phyloP scores from a whole-genome alignment of 2,329 filamentous ascomycete genomes.

The Aspergillus texensis region DNA sequence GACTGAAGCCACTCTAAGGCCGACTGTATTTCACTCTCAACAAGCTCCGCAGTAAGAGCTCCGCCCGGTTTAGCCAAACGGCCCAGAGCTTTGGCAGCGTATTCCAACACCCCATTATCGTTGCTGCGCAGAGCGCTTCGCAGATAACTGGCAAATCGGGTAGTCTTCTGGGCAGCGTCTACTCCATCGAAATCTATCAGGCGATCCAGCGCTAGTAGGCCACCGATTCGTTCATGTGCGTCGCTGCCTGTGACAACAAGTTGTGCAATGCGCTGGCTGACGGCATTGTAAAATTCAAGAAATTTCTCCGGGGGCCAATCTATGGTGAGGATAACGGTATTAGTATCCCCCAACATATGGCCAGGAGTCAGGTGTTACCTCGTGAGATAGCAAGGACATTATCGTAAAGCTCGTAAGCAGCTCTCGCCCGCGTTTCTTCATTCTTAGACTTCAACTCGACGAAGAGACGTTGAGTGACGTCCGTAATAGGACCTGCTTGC shows the following conservation, averaged over 20 bases:
- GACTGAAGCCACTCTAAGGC: slow-evolving; percentile 96
- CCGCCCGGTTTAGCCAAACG: slow-evolving; percentile 90
- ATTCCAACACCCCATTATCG: slow-evolving; percentile 86
- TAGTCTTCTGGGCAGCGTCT: slow-evolving; percentile 90
- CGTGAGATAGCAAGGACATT: slow-evolving; percentile 49
- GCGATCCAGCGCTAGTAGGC: slow-evolving; percentile 86
- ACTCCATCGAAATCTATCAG: slow-evolving; percentile 96
- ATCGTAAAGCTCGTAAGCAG: slow-evolving; percentile 51
- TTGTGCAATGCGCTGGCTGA: slow-evolving; percentile 66
- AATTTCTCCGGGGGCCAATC: slow-evolving; percentile 84
- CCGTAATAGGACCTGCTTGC: slow-evolving; percentile 49
- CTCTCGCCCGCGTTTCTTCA: slow-evolving; percentile 52
- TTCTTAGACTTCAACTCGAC: slow-evolving; percentile 61
- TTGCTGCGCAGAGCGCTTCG: slow-evolving; percentile 86
- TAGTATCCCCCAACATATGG: slow-evolving; percentile 12
- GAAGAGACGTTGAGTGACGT: slow-evolving; percentile 59
- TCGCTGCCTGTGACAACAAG: slow-evolving; percentile 86
- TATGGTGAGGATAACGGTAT: slow-evolving; percentile 32
- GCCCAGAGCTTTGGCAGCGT: slow-evolving; percentile 84
- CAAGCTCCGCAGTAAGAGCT: slow-evolving; percentile 89
- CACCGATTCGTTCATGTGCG: slow-evolving; percentile 84
- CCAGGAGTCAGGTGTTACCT: slow-evolving; percentile 36
- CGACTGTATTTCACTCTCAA: slow-evolving; percentile 95
- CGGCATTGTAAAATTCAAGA: slow-evolving; percentile 66
- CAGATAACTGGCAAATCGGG: slow-evolving; percentile 88